phyloP scores from a whole-genome alignment of 2,329 filamentous ascomycete genomes.

The Trichophyton rubrum region DNA sequence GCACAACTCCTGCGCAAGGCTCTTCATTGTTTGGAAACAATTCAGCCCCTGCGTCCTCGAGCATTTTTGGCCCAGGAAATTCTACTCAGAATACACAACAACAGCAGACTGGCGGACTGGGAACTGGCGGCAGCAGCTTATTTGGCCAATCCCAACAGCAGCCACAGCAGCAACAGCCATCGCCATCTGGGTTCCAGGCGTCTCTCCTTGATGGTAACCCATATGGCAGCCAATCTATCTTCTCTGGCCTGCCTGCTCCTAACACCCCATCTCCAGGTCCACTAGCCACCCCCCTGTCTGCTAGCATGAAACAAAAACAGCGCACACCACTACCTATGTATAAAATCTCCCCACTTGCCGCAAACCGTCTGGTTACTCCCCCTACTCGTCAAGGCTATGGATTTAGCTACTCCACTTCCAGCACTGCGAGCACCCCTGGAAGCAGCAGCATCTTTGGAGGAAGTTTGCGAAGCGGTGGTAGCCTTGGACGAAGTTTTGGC shows the following conservation, averaged over 20 bases:
- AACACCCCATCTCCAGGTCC: constrained; percentile 64
- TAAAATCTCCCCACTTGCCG: constrained; percentile 70
- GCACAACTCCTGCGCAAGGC: constrained; percentile 22
- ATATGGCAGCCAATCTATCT: constrained; percentile 79
- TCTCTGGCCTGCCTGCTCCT: constrained; percentile 56
- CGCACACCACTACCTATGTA: constrained; percentile 72
- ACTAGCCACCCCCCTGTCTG: constrained; percentile 75
- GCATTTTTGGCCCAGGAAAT: constrained; percentile 11
- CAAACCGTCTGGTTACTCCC: constrained; percentile 68
- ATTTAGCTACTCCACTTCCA: constrained; percentile 79
- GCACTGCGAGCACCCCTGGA: constrained; percentile 56
- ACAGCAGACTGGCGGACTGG: constrained; percentile 33
- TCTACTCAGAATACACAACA: constrained; percentile 20
- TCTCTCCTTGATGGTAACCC: constrained; percentile 75
- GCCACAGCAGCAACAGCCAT: constrained; percentile 41
- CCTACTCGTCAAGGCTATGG: constrained; percentile 73
- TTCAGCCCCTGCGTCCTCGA: constrained; percentile 17
- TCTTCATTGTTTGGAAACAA: constrained; percentile 18
- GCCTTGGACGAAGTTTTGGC: constrained; percentile 55
- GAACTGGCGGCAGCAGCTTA: constrained; percentile 26
- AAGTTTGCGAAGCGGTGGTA: constrained; percentile 25
- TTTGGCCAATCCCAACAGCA: constrained; percentile 33
- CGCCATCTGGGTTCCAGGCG: constrained; percentile 48
- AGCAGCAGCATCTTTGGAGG: constrained; percentile 49
- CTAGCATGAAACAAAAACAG: constrained; percentile 62